These are phyloP conservation scores for Geotrichum carabidarum DNA, from an alignment of 1,139 yeast genomes.

Conservation along the genomic window DNA sequence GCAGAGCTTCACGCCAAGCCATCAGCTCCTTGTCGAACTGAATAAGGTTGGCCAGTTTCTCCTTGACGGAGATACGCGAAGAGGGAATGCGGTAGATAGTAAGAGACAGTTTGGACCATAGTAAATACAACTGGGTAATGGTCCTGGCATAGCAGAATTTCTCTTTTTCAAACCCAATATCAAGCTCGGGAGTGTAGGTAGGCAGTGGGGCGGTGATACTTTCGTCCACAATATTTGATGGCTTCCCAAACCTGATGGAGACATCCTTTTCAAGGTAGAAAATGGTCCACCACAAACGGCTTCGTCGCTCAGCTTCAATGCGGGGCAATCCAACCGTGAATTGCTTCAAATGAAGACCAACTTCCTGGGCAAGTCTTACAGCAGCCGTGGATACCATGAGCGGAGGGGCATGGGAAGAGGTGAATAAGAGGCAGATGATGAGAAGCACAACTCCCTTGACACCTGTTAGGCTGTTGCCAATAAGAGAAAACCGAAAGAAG, in stretches of 20 bases:
- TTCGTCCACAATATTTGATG: slow-evolving; percentile 50
- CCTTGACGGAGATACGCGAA: slow-evolving; percentile 28
- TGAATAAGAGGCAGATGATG: slow-evolving; percentile 19
- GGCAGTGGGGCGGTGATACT: slow-evolving; percentile 37
- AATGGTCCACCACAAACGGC: slow-evolving; percentile 54
- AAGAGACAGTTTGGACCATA: slow-evolving; percentile 30
- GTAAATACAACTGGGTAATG: slow-evolving; percentile 22
- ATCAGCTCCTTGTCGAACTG: slow-evolving; percentile 33
- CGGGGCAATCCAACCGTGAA: slow-evolving; percentile 40
- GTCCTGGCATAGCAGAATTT: slow-evolving; percentile 10
- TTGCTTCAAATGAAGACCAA: slow-evolving; percentile 63
- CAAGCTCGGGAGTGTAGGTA: slow-evolving; percentile 22
- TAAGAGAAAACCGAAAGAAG: slow-evolving; percentile 21
- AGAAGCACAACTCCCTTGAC: slow-evolving; percentile 26
- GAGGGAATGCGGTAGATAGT: slow-evolving; percentile 32
- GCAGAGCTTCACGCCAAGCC: slow-evolving; percentile 32
- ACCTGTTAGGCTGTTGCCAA: slow-evolving; percentile 25
- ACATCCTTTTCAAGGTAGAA: slow-evolving; percentile 52
- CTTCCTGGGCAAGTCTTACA: slow-evolving; percentile 55
- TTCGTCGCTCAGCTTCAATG: slow-evolving; percentile 41
- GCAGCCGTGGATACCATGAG: slow-evolving; percentile 41
- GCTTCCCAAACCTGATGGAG: slow-evolving; percentile 54
- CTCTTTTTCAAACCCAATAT: slow-evolving; percentile 7
- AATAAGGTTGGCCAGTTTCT: slow-evolving; percentile 30
- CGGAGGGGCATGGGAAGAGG: slow-evolving; percentile 19